These are phyloP conservation scores for Hibiscus syriacus DNA, from an alignment of 345 rosid genomes.

Conservation along the genomic window DNA sequence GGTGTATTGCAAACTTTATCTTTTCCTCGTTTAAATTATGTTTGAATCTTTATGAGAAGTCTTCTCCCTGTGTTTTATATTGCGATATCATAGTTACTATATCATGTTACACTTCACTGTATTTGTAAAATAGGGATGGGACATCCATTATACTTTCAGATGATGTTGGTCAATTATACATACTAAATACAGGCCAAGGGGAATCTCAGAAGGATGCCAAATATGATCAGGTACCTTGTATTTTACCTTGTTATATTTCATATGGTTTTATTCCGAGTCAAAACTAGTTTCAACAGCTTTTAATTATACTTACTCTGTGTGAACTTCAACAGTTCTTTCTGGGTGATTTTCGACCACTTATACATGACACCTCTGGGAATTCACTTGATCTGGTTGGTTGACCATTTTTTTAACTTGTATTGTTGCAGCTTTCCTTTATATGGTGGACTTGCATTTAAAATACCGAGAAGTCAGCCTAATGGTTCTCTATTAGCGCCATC, in stretches of 20 bases:
- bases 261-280: neutral
- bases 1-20: neutral
- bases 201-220: slow-evolving; percentile 90
- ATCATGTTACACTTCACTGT: neutral
- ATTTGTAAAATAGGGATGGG: slow-evolving; percentile 64
- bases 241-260: slow-evolving; percentile 9
- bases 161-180: slow-evolving; percentile 93
- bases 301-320: slow-evolving; percentile 10
- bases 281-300: neutral
- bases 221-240: slow-evolving; percentile 77
- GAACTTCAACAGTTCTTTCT: slow-evolving; percentile 69
- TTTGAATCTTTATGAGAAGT: neutral
- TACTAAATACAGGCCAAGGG: slow-evolving; percentile 94
- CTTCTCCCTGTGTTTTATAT: neutral
- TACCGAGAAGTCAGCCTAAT: neutral
- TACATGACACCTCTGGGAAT: slow-evolving; percentile 77
- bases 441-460: neutral
- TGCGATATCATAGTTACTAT: slow-evolving; percentile 1
- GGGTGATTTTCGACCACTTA: slow-evolving; percentile 94
- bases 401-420: slow-evolving; percentile 6
- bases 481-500: neutral
- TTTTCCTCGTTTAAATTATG: neutral
- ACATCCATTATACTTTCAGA: slow-evolving; percentile 95
- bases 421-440: neutral
- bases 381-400: slow-evolving; percentile 84